Evolutionary conservation across 2,329 filamentous ascomycete genomes (phyloP).

Genomic region (Fusarium sp.): DNA sequence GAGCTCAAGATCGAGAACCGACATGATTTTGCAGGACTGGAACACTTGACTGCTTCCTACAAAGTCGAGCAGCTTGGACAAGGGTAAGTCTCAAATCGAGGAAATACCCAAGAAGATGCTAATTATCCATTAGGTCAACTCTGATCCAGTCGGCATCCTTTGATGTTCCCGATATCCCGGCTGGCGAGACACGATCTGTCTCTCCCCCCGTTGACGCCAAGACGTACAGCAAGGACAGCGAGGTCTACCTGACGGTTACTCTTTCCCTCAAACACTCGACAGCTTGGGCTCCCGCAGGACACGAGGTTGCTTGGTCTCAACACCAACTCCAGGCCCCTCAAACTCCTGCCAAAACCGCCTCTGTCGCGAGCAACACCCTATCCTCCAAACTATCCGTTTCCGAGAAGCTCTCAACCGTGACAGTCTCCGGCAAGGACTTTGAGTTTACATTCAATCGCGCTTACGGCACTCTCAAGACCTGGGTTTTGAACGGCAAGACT

Average conservation of each 20-base stretch:
- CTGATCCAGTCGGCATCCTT: conserved; percentile 54
- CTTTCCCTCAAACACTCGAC: conserved; percentile 58
- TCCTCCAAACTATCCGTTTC: conserved; percentile 43
- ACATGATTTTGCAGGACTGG: conserved; percentile 62
- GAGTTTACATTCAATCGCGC: conserved; percentile 60
- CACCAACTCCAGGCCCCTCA: conserved; percentile 51
- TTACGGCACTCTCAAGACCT: conserved; percentile 57
- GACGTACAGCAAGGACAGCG: conserved; percentile 49
- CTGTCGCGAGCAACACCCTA: conserved; percentile 7
- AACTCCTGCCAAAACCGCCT: not conserved
- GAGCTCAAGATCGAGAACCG: conserved; percentile 59
- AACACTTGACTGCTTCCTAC: conserved; percentile 58
- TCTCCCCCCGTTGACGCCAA: conserved; percentile 49
- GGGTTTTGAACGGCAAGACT: conserved; percentile 53
- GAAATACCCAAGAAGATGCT: not conserved
- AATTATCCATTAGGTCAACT: conserved; percentile 11
- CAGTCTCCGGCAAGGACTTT: conserved; percentile 48
- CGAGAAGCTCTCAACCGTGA: conserved; percentile 11
- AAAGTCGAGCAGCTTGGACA: conserved; percentile 58
- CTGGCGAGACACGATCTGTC: conserved; percentile 54
- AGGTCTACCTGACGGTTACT: conserved; percentile 61
- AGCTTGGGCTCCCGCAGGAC: conserved; percentile 64
- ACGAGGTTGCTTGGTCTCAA: conserved; percentile 69
- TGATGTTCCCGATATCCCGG: conserved; percentile 55
- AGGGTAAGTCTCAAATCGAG: conserved; percentile 50